These are phyloP conservation scores for Nannochloris sp. DNA, from an alignment of 139 green algal species.

Conservation along the genomic window DNA sequence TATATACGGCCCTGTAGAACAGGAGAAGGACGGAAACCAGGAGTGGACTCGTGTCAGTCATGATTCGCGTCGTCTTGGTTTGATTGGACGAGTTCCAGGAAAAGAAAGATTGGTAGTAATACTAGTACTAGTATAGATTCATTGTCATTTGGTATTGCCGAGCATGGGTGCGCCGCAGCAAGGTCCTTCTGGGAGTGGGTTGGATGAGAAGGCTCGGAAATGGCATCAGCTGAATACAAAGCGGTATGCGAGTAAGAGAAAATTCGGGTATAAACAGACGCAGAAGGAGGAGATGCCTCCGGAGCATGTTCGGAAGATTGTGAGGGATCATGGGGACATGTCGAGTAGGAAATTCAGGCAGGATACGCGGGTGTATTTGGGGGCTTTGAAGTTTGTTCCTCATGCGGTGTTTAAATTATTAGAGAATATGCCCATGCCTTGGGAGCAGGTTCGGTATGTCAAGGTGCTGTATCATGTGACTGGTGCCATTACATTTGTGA, in stretches of 20 bases:
- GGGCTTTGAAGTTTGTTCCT: slow-evolving; percentile 97
- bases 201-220: slow-evolving; percentile 76
- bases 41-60: too few relatives aligned
- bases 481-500: slow-evolving; percentile 98
- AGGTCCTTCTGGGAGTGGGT: neutral
- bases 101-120: too few relatives aligned
- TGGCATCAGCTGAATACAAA: slow-evolving; percentile 89
- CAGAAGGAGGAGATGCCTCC: slow-evolving; percentile 98
- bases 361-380: slow-evolving; percentile 99
- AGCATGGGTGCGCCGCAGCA: too few relatives aligned
- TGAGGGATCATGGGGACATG: slow-evolving; percentile 98
- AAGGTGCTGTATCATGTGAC: slow-evolving; percentile 98
- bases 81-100: too few relatives aligned
- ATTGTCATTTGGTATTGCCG: too few relatives aligned
- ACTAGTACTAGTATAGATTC: too few relatives aligned
- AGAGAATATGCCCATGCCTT: slow-evolving; percentile 99
- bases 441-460: slow-evolving; percentile 95
- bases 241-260: slow-evolving; percentile 85
- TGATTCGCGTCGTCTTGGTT: too few relatives aligned
- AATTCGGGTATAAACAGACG: slow-evolving; percentile 81
- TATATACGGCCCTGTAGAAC: too few relatives aligned
- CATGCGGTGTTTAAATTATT: slow-evolving; percentile 99
- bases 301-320: slow-evolving; percentile 97
- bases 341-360: slow-evolving; percentile 90
- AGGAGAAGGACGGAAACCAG: too few relatives aligned